A percentile compares a stretch with the other conserved stretches of the same genome.
Evolutionary conservation across 805 yeast genomes (phyloP).

Genomic region (Suhomyces faveliae): DNA sequence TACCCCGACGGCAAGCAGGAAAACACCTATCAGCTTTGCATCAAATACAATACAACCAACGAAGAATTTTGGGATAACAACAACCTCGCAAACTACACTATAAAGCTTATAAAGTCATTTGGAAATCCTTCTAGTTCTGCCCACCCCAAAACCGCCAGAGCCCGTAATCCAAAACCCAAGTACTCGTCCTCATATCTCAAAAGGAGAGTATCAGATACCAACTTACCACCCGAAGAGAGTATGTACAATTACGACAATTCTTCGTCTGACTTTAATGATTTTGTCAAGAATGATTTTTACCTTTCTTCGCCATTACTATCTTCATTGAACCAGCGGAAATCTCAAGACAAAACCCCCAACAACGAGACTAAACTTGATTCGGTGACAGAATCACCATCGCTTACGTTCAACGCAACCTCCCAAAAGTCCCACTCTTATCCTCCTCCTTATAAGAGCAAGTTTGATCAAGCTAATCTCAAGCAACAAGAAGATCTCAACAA

Average conservation of each 20-base stretch:
- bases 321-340: constrained; percentile 10
- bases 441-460: constrained; percentile 2
- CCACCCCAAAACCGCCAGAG: constrained; percentile 11
- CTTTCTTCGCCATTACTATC: constrained; percentile 38
- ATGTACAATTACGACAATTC: constrained; percentile 11
- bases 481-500: background rate
- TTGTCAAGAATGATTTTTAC: constrained; percentile 34
- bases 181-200: constrained; percentile 39
- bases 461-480: constrained; percentile 2
- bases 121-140: background rate
- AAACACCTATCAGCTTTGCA: constrained; percentile 47
- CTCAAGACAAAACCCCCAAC: background rate
- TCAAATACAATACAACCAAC: constrained; percentile 49
- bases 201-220: constrained; percentile 30
- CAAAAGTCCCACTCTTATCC: background rate
- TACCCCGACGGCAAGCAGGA: constrained; percentile 13
- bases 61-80: constrained; percentile 81
- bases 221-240: background rate
- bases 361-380: background rate
- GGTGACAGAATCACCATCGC: background rate
- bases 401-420: background rate
- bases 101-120: constrained; percentile 38
- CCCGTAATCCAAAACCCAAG: constrained; percentile 30
- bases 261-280: constrained; percentile 24
- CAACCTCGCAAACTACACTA: constrained; percentile 52